Conservation (phyloP, 2,329 filamentous ascomycete genomes). For the Thielaviopsis musarum region DNA sequence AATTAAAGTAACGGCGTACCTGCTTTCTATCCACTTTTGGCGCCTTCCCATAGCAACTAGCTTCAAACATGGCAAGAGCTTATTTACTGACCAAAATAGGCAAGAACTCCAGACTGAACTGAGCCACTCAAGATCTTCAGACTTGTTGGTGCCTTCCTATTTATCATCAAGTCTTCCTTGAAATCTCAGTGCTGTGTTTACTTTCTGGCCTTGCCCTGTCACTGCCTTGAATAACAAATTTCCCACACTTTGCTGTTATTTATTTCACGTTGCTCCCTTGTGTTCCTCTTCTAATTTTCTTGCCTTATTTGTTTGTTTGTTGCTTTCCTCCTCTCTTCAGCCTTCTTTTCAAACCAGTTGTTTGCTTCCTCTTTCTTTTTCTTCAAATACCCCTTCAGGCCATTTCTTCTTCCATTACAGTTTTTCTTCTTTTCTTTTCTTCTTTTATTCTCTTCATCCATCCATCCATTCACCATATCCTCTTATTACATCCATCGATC, state of each 20-base stretch:
- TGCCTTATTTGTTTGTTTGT: not conserved
- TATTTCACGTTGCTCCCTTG: not conserved
- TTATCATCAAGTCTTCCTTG: not conserved
- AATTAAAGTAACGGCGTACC: too few species aligned
- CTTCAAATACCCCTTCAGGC: not conserved
- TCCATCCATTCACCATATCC: not conserved
- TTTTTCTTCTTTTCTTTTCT: not conserved
- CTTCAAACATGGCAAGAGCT: not conserved
- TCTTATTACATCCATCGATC: not conserved
- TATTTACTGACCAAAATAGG: not conserved
- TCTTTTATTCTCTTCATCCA: not conserved
- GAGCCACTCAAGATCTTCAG: not conserved
- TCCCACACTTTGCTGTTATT: not conserved
- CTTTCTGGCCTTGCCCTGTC: not conserved
- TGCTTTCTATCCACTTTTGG: too few species aligned
- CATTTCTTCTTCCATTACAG: not conserved
- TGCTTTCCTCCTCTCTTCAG: not conserved
- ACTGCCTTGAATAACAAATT: not conserved
- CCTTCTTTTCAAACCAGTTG: not conserved
- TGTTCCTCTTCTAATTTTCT: not conserved
- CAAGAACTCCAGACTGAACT: not conserved
- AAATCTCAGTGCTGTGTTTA: not conserved
- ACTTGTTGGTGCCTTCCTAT: not conserved
- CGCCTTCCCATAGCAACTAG: not conserved
- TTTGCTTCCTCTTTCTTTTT: conserved; percentile 4